Conservation (phyloP, 169 alveolate species). For the Plasmodium malariae region DNA sequence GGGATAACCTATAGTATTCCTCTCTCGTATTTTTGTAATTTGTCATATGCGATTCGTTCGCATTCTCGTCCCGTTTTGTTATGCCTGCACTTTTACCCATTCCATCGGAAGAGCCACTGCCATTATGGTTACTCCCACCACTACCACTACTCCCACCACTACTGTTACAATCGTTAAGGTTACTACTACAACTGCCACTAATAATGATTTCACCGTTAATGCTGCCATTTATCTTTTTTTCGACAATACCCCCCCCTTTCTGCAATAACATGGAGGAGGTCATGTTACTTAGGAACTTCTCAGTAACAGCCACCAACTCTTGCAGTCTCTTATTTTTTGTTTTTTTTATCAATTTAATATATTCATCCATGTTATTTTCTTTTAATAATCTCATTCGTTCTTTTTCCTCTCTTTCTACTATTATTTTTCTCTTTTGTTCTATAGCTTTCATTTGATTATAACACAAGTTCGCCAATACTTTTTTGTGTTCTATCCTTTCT, state of each 20-base stretch:
- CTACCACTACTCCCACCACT: too few species aligned
- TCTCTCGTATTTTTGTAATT: slow-evolving; percentile 67
- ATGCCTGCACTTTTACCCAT: too few species aligned
- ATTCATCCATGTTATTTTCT: slow-evolving; percentile 94
- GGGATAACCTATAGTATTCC: slow-evolving; percentile 92
- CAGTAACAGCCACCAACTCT: slow-evolving; percentile 95
- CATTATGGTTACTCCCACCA: not conserved
- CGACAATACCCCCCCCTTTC: not conserved
- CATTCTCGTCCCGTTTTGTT: slow-evolving; percentile 2
- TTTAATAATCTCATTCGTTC: slow-evolving; percentile 85
- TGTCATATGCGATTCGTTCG: not conserved
- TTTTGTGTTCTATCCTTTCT: slow-evolving; percentile 17
- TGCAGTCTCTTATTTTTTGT: slow-evolving; percentile 94
- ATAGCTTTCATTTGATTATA: slow-evolving; percentile 35
- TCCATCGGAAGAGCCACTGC: too few species aligned
- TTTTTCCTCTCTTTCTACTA: slow-evolving; percentile 71
- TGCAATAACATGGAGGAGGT: slow-evolving; percentile 28
- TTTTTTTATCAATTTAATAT: slow-evolving; percentile 90
- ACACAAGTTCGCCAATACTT: slow-evolving; percentile 21
- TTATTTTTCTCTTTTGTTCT: slow-evolving; percentile 26
- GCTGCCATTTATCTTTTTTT: too few species aligned
- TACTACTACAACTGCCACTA: too few species aligned
- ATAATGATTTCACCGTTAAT: too few species aligned
- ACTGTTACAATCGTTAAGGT: too few species aligned
- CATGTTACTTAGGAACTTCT: slow-evolving; percentile 92